Conservation (phyloP, 495 filamentous ascomycete genomes). For the Aspergillus homomorphus region DNA sequence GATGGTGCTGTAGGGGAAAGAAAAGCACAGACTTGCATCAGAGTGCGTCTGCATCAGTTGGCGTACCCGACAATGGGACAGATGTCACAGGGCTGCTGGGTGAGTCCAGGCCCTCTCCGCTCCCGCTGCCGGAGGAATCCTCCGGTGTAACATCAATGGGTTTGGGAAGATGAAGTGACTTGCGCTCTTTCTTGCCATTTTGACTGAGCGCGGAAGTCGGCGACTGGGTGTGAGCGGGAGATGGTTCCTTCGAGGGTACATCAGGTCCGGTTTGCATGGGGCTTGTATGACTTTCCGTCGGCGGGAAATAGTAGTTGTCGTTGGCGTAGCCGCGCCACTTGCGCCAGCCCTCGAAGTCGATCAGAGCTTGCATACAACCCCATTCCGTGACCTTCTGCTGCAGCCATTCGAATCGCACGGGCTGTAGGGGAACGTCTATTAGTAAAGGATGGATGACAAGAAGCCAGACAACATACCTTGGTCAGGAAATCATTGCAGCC, state of each 20-base stretch:
- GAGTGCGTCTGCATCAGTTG: background rate
- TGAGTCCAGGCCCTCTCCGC: slow-evolving; percentile 31
- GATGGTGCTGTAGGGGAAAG: background rate
- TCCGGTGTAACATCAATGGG: slow-evolving; percentile 26
- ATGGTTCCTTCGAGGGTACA: slow-evolving; percentile 3
- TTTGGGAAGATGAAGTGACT: slow-evolving; percentile 20
- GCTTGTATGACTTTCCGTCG: slow-evolving; percentile 25
- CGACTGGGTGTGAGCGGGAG: slow-evolving; percentile 1
- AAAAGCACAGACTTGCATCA: background rate
- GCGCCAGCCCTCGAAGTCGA: slow-evolving; percentile 97
- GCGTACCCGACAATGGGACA: background rate
- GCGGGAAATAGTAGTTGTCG: slow-evolving; percentile 21
- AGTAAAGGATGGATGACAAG: slow-evolving; percentile 10
- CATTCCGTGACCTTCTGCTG: slow-evolving; percentile 98
- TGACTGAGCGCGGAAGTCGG: slow-evolving; percentile 7
- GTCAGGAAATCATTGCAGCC: slow-evolving; percentile 98
- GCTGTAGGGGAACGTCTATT: slow-evolving; percentile 45
- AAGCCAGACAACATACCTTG: slow-evolving; percentile 62
- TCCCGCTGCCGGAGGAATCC: slow-evolving; percentile 39
- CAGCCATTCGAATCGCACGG: slow-evolving; percentile 96
- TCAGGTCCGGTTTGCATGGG: slow-evolving; percentile 32
- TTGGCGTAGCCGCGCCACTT: slow-evolving; percentile 85
- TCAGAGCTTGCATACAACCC: slow-evolving; percentile 98
- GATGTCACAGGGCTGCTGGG: slow-evolving; percentile 21
- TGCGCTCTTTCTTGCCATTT: slow-evolving; percentile 10